These are phyloP conservation scores for Vaccinium macrocarpon DNA, from an alignment of 148 eudicot species.

Conservation along the genomic window DNA sequence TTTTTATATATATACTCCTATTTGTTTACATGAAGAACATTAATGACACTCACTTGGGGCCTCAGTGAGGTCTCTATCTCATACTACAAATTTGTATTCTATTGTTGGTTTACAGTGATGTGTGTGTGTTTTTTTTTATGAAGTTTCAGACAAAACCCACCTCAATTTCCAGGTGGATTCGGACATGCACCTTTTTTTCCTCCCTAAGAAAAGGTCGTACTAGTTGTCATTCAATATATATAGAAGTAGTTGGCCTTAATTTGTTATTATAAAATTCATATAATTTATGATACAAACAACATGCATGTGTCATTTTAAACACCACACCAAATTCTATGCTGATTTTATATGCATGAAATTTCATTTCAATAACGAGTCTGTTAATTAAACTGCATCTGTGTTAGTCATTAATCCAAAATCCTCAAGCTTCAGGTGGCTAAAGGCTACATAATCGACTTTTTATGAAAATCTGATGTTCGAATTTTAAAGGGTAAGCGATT, in stretches of 20 bases:
- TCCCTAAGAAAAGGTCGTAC: constrained; percentile 16
- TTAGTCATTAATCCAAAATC: background rate
- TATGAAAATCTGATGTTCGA: too few species aligned
- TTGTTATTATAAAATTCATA: background rate
- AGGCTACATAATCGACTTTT: too few species aligned
- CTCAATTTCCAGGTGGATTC: constrained; percentile 39
- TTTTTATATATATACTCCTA: background rate
- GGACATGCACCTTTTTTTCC: constrained; percentile 16
- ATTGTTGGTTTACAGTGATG: background rate
- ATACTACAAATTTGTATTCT: background rate
- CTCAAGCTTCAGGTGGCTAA: background rate
- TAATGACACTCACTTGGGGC: constrained; percentile 12
- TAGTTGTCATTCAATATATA: background rate
- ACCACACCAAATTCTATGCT: background rate
- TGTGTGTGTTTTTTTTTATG: background rate
- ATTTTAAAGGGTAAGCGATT: too few species aligned
- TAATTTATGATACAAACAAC: background rate
- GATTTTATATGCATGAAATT: background rate
- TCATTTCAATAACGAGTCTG: background rate
- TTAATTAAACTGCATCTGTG: background rate
- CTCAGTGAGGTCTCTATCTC: constrained; percentile 13
- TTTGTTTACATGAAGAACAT: background rate
- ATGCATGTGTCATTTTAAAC: constrained; percentile 5
- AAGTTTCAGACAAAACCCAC: constrained; percentile 31
- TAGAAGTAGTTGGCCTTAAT: constrained; percentile 13